Evolutionary conservation across 192 early-diverging fungal genomes (phyloP), one percentile per base, ranked within the genome.

Genomic region (Linnemannia schmuckeri): DNA sequence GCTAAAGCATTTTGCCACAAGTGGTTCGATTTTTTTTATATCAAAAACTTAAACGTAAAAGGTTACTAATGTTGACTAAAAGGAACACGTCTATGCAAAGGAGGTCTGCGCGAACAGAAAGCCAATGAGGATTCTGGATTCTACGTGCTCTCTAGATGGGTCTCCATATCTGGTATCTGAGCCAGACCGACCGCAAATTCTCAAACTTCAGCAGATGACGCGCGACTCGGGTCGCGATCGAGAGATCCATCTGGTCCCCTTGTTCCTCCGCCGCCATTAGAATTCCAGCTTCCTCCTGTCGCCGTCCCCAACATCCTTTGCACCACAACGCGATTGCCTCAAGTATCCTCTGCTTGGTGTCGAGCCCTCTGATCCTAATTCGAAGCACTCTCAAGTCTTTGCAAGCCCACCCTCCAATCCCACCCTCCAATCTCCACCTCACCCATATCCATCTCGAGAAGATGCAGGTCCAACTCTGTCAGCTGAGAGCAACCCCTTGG

Each of bases 381-480:
- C 38, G 38, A 17, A 79, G 46, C 9, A 38, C 24, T 37, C 42
- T 20, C 24, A 79, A 30, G 7, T 1, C 52, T 13, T 79, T 42
- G 40, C 70, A 79, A 1, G 3, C 33, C 69, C 70, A 73, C 2
- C 17, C 24, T 20, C 7, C 70, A 38, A 47, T 38, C 52, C 78
- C 7, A 80, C 12, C 18, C n/a, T 20, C 7, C 70, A 38, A 47
- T 38, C 52, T 79, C 78, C 7, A 80, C 12, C 18, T 72, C 69
- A 57, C 74, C 72, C 38, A 80, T 80, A 74, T 74, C 30, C 71
- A 80, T 74, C 42, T 35, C 41, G 40, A 73, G 44, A 30, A 68
- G 9, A 17, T 55, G 61, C 17, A 72, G 42, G 4, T 38, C 8
- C 17, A 80, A 68, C 0, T 40, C 17, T 9, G 54, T 69, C 61